These are phyloP conservation scores for Verticillium nubilum DNA, from an alignment of 2,329 filamentous ascomycete genomes.

Conservation along the genomic window DNA sequence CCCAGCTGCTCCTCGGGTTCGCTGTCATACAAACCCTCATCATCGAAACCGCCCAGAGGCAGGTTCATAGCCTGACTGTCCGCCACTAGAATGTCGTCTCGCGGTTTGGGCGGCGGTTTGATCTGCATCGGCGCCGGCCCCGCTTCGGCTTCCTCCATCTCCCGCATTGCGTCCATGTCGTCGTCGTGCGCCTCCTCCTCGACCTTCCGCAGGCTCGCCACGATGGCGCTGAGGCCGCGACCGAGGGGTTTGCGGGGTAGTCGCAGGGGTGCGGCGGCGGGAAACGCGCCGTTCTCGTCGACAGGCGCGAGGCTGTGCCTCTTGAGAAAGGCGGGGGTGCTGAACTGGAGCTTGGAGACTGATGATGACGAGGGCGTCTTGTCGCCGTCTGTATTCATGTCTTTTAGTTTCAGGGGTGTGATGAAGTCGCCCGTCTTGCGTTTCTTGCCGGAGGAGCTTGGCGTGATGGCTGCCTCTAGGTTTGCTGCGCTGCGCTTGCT, in stretches of 20 bases:
- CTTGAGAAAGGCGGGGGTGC: constrained; percentile 68
- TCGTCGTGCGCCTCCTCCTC: constrained; percentile 66
- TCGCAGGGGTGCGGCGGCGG: constrained; percentile 42
- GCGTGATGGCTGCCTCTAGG: constrained; percentile 23
- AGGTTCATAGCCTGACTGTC: constrained; percentile 37
- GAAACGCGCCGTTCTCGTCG: constrained; percentile 49
- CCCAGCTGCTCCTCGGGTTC: constrained; percentile 45
- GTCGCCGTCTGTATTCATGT: constrained; percentile 27
- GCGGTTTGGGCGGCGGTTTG: constrained; percentile 15
- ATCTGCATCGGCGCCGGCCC: constrained; percentile 13
- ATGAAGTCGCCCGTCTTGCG: constrained; percentile 58
- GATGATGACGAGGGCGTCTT: constrained; percentile 44
- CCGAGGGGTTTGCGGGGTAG: constrained; percentile 58
- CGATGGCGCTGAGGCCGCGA: constrained; percentile 67
- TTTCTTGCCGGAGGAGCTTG: constrained; percentile 53
- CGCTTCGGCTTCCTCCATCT: constrained; percentile 53
- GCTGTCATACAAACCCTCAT: constrained; percentile 54
- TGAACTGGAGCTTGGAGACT: constrained; percentile 52
- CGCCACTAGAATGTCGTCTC: constrained; percentile 32
- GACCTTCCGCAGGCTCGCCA: constrained; percentile 63
- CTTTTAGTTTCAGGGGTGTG: constrained; percentile 54
- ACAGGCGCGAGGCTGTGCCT: constrained; percentile 41
- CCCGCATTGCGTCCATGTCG: constrained; percentile 68
- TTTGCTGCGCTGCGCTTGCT: constrained; percentile 31
- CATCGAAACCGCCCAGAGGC: constrained; percentile 57